A percentile compares a stretch with the other conserved stretches of the same genome.
Evolutionary conservation across 768 basidiomycete genomes (phyloP).

Genomic region (Leucocoprinus birnbaumii): DNA sequence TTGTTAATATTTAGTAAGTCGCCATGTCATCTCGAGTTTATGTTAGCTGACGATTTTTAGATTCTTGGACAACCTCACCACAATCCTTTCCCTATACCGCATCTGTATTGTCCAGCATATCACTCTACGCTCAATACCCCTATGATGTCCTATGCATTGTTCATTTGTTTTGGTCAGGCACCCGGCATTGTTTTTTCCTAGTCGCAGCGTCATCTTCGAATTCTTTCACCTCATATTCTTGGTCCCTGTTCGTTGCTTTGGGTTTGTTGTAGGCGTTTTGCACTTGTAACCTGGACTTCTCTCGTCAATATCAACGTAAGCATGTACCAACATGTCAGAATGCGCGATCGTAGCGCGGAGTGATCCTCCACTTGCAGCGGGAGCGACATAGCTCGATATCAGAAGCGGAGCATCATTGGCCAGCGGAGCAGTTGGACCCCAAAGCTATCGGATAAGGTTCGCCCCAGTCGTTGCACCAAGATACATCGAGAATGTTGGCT

Average conservation of each 20-base stretch:
- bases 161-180: background rate
- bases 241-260: background rate
- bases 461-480: background rate
- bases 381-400: background rate
- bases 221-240: background rate
- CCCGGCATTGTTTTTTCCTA: background rate
- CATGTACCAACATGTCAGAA: background rate
- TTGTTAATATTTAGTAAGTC: conserved; percentile 10
- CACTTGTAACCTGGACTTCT: conserved; percentile 1
- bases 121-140: background rate
- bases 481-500: background rate
- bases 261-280: background rate
- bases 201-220: background rate
- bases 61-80: conserved; percentile 6
- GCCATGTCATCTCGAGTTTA: background rate
- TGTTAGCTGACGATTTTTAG: conserved; percentile 2
- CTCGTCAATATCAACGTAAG: background rate
- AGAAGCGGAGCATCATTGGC: background rate
- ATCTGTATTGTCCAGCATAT: conserved; percentile 1
- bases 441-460: background rate
- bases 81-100: conserved; percentile 3
- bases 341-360: background rate
- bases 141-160: conserved; percentile 2
- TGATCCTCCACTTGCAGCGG: background rate
- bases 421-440: background rate